phyloP scores from a whole-genome alignment of 2,329 filamentous ascomycete species.

The Leptoxyphium fumago region DNA sequence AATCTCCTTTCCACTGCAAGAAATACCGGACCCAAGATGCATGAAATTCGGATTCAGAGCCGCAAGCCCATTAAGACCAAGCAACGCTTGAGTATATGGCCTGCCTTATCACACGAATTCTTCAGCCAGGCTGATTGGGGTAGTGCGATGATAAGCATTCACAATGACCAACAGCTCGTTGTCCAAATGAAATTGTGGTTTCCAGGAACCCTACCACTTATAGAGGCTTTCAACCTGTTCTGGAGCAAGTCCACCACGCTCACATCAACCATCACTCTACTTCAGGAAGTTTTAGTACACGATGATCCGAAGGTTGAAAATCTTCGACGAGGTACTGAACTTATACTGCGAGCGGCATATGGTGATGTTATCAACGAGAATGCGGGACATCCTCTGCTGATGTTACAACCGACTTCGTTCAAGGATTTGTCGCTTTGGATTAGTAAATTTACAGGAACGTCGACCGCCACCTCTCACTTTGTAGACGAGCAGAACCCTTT shows the following conservation, averaged over 20 bases:
- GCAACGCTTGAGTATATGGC: slow-evolving; percentile 6
- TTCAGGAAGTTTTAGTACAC: not conserved
- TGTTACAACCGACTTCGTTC: too few species aligned
- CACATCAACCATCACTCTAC: not conserved
- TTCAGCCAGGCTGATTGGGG: slow-evolving; percentile 1
- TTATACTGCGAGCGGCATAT: not conserved
- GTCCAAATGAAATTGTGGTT: slow-evolving; percentile 9
- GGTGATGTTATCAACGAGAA: slow-evolving; percentile 1
- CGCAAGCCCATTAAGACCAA: slow-evolving; percentile 14
- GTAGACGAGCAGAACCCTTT: too few species aligned
- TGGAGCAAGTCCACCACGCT: slow-evolving; percentile 10
- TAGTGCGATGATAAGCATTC: slow-evolving; percentile 1
- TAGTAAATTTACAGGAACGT: too few species aligned
- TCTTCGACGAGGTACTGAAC: too few species aligned
- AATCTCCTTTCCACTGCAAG: slow-evolving; percentile 52
- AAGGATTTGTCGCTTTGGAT: too few species aligned
- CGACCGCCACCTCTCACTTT: too few species aligned
- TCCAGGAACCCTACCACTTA: slow-evolving; percentile 3
- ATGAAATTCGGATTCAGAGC: slow-evolving; percentile 9
- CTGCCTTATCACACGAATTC: not conserved
- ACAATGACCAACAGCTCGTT: not conserved
- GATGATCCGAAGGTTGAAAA: not conserved
- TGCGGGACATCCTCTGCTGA: too few species aligned
- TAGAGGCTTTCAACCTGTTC: slow-evolving; percentile 8
- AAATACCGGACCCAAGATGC: slow-evolving; percentile 5